A percentile compares a stretch with the other conserved stretches of the same genome.
These are phyloP conservation scores for Nyssa sinensis DNA, from an alignment of 148 eudicot species.

Conservation along the genomic window DNA sequence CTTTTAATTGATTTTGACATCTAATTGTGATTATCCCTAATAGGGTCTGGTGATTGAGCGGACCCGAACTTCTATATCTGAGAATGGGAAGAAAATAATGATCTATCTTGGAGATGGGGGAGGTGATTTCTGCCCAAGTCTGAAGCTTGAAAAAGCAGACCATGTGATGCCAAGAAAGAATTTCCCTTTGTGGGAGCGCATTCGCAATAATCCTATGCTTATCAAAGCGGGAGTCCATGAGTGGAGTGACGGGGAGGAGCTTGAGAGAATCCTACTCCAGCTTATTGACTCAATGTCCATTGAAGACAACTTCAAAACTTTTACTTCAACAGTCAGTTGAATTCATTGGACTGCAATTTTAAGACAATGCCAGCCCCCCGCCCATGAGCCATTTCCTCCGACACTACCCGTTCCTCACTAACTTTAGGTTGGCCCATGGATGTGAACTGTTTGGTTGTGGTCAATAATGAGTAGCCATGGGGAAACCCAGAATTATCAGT, in stretches of 20 bases:
- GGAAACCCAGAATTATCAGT: too few relatives aligned
- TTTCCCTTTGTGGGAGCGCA: constrained; percentile 53
- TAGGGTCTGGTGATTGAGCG: constrained; percentile 66
- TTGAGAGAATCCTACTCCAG: constrained; percentile 44
- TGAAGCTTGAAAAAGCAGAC: constrained; percentile 59
- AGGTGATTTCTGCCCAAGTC: constrained; percentile 80
- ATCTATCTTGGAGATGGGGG: constrained; percentile 87
- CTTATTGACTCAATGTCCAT: constrained; percentile 35
- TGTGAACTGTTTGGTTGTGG: too few relatives aligned
- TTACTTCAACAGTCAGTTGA: not conserved
- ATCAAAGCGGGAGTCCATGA: constrained; percentile 60
- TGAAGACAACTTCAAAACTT: constrained; percentile 5
- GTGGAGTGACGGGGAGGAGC: constrained; percentile 74
- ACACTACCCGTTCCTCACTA: too few relatives aligned
- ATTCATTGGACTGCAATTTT: not conserved
- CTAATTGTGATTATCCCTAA: not conserved
- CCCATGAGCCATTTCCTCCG: too few relatives aligned
- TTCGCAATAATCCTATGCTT: constrained; percentile 32
- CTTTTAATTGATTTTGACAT: not conserved
- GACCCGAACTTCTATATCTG: constrained; percentile 34
- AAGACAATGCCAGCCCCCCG: not conserved
- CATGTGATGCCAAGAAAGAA: constrained; percentile 76
- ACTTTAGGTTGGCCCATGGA: too few relatives aligned
- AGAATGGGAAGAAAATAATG: constrained; percentile 30
- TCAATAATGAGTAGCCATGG: too few relatives aligned